These are phyloP conservation scores for Meira miltonrushii DNA, from an alignment of 1,284 basidiomycete species.

Conservation along the genomic window DNA sequence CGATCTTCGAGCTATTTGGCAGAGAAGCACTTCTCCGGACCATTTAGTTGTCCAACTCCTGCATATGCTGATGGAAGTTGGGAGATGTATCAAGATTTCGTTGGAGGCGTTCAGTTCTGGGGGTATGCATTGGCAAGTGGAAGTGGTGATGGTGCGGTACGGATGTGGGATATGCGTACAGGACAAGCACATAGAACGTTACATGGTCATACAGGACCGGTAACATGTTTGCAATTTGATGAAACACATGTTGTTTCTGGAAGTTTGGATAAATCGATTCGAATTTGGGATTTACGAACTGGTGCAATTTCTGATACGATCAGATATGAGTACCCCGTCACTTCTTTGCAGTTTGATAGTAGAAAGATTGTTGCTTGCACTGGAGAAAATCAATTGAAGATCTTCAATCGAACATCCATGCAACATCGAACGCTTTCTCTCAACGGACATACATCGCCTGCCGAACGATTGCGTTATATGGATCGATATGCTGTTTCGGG, in stretches of 20 bases:
- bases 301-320: constrained; percentile 83
- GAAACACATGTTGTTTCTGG: constrained; percentile 88
- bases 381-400: constrained; percentile 86
- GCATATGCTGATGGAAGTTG: constrained; percentile 79
- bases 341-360: constrained; percentile 84
- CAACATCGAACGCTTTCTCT: constrained; percentile 76
- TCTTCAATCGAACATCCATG: constrained; percentile 91
- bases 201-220: constrained; percentile 84
- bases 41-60: constrained; percentile 65
- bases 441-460: constrained; percentile 86
- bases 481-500: constrained; percentile 91
- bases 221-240: constrained; percentile 95
- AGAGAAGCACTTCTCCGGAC: constrained; percentile 55
- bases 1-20: constrained; percentile 1
- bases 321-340: constrained; percentile 83
- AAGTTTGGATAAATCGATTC: constrained; percentile 77
- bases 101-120: constrained; percentile 97
- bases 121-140: constrained; percentile 95
- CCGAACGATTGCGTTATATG: constrained; percentile 89
- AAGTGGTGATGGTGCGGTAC: constrained; percentile 88
- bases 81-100: constrained; percentile 96
- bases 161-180: constrained; percentile 99
- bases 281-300: constrained; percentile 82
- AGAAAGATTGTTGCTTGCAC: constrained; percentile 89
- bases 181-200: constrained; percentile 93